These are phyloP conservation scores for Heteromeles arbutifolia DNA, from an alignment of 306 rosid species.

Conservation along the genomic window DNA sequence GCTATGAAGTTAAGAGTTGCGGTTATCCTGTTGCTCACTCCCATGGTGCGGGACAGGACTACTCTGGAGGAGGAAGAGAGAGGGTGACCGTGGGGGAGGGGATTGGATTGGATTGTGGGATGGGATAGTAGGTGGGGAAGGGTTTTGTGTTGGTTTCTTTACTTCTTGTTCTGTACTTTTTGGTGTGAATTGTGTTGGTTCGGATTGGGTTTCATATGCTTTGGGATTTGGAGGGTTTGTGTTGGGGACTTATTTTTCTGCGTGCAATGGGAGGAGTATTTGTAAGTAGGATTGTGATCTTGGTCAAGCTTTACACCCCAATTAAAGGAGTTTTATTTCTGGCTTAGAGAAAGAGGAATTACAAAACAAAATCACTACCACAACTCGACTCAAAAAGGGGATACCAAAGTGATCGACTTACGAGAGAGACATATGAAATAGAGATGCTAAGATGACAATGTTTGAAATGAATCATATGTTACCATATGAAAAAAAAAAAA, in stretches of 20 bases:
- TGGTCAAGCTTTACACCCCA: background rate
- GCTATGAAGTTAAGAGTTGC: constrained; percentile 70
- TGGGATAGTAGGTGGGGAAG: background rate
- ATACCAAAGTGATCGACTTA: no score
- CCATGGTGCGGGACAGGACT: constrained; percentile 34
- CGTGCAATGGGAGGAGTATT: background rate
- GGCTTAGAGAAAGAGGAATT: background rate
- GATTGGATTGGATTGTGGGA: background rate
- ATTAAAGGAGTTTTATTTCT: background rate
- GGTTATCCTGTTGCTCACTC: constrained; percentile 77
- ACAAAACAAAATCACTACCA: no score
- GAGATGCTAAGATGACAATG: no score
- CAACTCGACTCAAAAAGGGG: no score
- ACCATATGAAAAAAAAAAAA: no score
- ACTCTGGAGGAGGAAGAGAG: no score
- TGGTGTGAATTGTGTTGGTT: background rate
- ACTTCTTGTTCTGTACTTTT: background rate
- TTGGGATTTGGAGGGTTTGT: background rate
- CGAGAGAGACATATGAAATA: no score
- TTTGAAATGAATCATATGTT: no score
- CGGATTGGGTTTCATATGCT: background rate
- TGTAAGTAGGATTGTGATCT: background rate
- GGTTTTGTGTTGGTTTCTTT: background rate
- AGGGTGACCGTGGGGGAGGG: background rate
- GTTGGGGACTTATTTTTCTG: background rate